Base-by-base conservation (phyloP, 345 rosid genomes). In the Hevea brasiliensis region DNA sequence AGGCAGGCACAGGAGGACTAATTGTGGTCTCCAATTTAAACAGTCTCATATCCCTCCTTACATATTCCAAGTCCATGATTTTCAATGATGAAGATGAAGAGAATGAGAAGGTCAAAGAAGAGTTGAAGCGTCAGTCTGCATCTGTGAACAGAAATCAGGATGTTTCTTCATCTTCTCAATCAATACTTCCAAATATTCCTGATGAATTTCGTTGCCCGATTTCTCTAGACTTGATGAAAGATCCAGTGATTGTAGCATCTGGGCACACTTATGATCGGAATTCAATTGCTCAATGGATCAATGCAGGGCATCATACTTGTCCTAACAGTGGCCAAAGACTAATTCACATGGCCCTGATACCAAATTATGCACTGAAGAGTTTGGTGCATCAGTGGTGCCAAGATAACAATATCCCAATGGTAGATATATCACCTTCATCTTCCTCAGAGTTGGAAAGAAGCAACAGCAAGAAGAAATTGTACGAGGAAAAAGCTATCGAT, bases 1-100 rank as follows among this genome's bases (percentile, higher is more conserved):
- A 90, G 77, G 92, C 94, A 0, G 92, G 90, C n/a, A 88, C 88
- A 0, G 94, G 94, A 10, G 89, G 94, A 20, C 64, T 88, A 8
- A 76, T 81, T 50, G 90, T 74, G 17, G 86, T 90, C 73, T 90
- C 92, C 37, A 88, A 85, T 61, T 86, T 89, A 76, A 89, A 88
- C 84, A 86, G 79, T 74, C 84, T 89, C 35, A 76, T 84, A 27
- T 88, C 89, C 15, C 87, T 89, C 37, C 68, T 85, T 63, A 78
- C 85, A 4, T 77, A 80, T 74, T 75, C 88, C 67, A 85, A 85
- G 76, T 77, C 84, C 18, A 70, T 66, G 82, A 47, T 88, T 77
- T 80, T 81, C 67, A 54, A 50, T 37, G 70, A 61, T 10, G 74
- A 79, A 65, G 87, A 83, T 67, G 72, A 77, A 65, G 85, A 83